Base-by-base conservation (phyloP, 225 moss, liverwort and hornwort genomes). In the Physcomitrellopsis africana region DNA sequence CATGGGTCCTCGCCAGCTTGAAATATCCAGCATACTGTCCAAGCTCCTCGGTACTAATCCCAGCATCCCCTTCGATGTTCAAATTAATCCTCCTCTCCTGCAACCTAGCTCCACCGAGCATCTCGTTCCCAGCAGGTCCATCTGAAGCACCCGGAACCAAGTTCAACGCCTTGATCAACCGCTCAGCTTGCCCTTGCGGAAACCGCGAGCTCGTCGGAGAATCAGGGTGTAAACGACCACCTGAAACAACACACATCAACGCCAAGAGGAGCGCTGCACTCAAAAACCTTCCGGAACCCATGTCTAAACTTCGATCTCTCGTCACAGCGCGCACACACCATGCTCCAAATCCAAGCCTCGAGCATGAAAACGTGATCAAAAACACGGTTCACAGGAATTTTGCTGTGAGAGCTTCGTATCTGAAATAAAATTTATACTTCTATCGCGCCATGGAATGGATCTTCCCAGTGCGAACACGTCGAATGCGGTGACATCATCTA, bases 21-120 rank as follows among this genome's bases (percentile, higher is more conserved):
- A 89, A 89, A 49, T 89, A 89, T 7, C 89, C 89, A 14, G 89
- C 89, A 46, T 89, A 82, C 63, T 89, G 89, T 27, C 84, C 89
- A 47, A 89, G 89, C 8, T 89, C 89, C 70, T 82, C 81, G 3
- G 80, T 60, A 23, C 63, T 11, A 63, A 87, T 17, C 53, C 86
- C 83, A 15, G 82, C 78, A 7, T 86, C 84, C 10, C 89, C 89
- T 68, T 42, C 59, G 2, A 89, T 62, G 47, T 84, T 84, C 68
- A 89, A 72, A 19, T 75, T 77, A 76, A 89, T 80, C 61, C 37
- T 64, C 65, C 76, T 79, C 69, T 89, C 89, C 61, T 73, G 76
- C 70, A 89, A 63, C 20, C 76, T 65, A 14, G 86, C 82, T 32
- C 78, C 85, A 4, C 73, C 82, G 41, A 72, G 60, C 29, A 43